Percentiles rank a stretch among this genome's conserved stretches.
Conservation (phyloP, 805 yeast species). For the Metschnikowia cubensis region DNA sequence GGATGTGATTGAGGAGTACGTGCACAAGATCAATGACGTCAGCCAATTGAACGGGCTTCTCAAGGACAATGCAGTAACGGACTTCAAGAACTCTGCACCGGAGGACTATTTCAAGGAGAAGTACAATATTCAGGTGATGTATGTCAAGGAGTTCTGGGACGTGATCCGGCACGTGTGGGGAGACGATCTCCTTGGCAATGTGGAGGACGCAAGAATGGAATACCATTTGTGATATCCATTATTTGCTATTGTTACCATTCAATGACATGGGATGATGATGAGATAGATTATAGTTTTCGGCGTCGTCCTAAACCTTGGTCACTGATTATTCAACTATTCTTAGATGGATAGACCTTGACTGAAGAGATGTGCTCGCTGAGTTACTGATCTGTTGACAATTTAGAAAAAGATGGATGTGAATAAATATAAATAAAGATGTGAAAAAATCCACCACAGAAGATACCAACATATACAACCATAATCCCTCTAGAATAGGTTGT, state of each 20-base stretch:
- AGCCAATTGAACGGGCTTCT: conserved; percentile 32
- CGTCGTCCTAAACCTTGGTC: too few species aligned
- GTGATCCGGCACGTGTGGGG: conserved; percentile 72
- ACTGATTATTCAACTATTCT: too few species aligned
- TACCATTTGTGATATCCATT: conserved; percentile 10
- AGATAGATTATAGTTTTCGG: too few species aligned
- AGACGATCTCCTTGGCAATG: conserved; percentile 31
- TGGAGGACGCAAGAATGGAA: conserved; percentile 14
- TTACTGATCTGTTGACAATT: too few species aligned
- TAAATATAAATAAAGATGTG: too few species aligned
- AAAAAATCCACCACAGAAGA: too few species aligned
- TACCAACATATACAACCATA: too few species aligned
- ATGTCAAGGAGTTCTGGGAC: conserved; percentile 76
- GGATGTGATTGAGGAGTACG: conserved; percentile 61
- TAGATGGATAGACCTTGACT: too few species aligned
- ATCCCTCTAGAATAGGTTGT: too few species aligned
- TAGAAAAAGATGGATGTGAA: too few species aligned
- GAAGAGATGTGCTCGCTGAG: too few species aligned
- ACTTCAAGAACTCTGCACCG: conserved; percentile 40
- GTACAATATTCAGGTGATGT: conserved; percentile 55
- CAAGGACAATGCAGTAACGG: conserved; percentile 30
- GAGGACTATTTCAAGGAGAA: conserved; percentile 50
- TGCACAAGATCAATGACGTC: conserved; percentile 32
- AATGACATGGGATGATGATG: too few species aligned
- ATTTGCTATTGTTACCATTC: background rate